Evolutionary conservation across 768 basidiomycete genomes (phyloP).

Genomic region (Rhizopogon roseolus): DNA sequence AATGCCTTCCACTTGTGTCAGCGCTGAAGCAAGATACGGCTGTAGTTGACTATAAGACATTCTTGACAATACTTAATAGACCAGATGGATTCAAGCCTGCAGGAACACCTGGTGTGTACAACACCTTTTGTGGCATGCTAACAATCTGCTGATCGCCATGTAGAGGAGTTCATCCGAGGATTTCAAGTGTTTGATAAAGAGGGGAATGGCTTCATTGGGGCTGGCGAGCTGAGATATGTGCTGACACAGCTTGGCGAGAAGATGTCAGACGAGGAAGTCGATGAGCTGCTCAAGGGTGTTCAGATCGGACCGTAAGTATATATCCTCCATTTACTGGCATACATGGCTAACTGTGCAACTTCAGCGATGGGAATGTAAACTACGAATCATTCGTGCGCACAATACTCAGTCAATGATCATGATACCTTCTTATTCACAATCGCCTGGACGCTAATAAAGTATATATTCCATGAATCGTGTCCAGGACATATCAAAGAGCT

Average conservation of each 20-base stretch:
- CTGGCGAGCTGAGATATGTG: constrained; percentile 69
- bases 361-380: constrained; percentile 93
- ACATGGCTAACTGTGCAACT: not conserved
- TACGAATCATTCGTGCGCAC: constrained; percentile 96
- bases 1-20: not conserved
- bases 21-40: not conserved
- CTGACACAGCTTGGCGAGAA: constrained; percentile 97
- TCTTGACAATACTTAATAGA: constrained; percentile 86
- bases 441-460: not conserved
- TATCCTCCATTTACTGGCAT: not conserved
- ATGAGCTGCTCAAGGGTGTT: constrained; percentile 94
- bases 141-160: not conserved
- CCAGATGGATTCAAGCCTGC: constrained; percentile 97
- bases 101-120: constrained; percentile 76
- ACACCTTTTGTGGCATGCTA: not conserved
- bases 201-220: constrained; percentile 68
- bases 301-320: constrained; percentile 75
- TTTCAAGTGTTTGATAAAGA: constrained; percentile 97
- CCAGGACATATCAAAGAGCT: not conserved
- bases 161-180: constrained; percentile 98
- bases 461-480: not conserved
- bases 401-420: constrained; percentile 75
- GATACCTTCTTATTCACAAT: not conserved
- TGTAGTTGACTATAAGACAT: constrained; percentile 88
- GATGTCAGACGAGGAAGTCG: constrained; percentile 96